Conservation (phyloP, 2,329 filamentous ascomycete genomes). For the Xylariaceae sp. region DNA sequence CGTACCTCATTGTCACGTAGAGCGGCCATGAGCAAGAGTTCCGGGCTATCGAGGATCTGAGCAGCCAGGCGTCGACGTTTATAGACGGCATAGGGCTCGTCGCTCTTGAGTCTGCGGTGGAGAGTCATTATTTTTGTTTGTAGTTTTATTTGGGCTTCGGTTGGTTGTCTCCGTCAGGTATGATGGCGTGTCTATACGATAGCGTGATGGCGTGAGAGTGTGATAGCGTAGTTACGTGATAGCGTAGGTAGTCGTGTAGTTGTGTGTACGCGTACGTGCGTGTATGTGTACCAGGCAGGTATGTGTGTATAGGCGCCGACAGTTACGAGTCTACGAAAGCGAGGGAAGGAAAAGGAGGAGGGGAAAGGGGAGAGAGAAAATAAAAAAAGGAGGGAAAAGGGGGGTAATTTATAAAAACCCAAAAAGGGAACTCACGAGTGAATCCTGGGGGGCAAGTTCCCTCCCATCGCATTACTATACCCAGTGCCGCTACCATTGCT, state of each 20-base stretch:
- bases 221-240: too few species aligned
- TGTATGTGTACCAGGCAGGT: too few species aligned
- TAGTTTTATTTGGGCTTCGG: too few species aligned
- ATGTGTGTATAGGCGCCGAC: too few species aligned
- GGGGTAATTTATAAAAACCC: neutral
- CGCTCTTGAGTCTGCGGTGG: slow-evolving; percentile 5
- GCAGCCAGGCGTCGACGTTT: slow-evolving; percentile 47
- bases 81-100: slow-evolving; percentile 36
- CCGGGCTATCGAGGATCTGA: slow-evolving; percentile 50
- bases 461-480: neutral
- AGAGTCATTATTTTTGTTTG: neutral
- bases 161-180: too few species aligned
- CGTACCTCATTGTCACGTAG: slow-evolving; percentile 50
- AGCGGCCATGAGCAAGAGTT: slow-evolving; percentile 55
- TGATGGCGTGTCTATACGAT: neutral
- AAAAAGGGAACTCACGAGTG: slow-evolving; percentile 7
- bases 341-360: too few species aligned
- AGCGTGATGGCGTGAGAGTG: too few species aligned
- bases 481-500: neutral
- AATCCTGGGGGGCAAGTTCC: neutral
- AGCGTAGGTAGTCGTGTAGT: too few species aligned
- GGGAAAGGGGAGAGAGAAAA: neutral
- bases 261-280: too few species aligned
- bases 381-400: neutral
- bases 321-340: too few species aligned